Base-by-base conservation (phyloP, 768 basidiomycete species). In the Heimioporus sp. region DNA sequence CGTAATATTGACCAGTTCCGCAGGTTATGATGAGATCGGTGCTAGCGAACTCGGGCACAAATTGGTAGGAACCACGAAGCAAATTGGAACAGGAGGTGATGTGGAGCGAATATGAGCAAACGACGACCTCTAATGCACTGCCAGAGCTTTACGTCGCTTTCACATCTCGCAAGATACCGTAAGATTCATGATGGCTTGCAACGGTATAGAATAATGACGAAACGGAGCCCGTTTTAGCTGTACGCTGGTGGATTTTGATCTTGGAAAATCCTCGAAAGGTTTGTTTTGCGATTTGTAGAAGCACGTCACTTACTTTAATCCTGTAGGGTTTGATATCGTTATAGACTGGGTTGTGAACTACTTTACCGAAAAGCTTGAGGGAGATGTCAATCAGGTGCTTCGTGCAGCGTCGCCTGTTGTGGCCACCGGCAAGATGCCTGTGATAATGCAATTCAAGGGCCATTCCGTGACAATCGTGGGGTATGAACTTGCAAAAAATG, bases 401-500 rank as follows among this genome's bases (percentile, higher is more conserved):
- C 74, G 73, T 40, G 70, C 67, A 1, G 76, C 78, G 2, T 72
- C 76, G 0, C 75, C 84, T 5, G 76, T 94, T 9, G 58, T 74
- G 10, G 65, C 74, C 24, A 86, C 88, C 0, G 68, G 80, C 19
- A 82, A 79, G 59, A 85, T 92, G 80, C 93, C 93, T 10, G 63
- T 97, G 30, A 85, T 96, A 39, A 72, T 96, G 45, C 86, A 96
- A 73, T 84, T 90, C 61, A 66, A 77, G 8, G 91, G 92, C 0
- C 93, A 97, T 71, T 97, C 93, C n/a, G 72, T 88, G 21, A 86
- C 87, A 5, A 82, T 97, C 12, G 77, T 97, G 3, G 93, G 93
- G 2, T 94, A 87, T 59, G 91, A 95, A 66, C 68, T 85, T 36
- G 75, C 73, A 48, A 80, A 77, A 58, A 73, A 73, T 15, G 85